These are phyloP conservation scores for Meyerozyma sp. DNA, from an alignment of 1,139 yeast genomes.

Conservation along the genomic window DNA sequence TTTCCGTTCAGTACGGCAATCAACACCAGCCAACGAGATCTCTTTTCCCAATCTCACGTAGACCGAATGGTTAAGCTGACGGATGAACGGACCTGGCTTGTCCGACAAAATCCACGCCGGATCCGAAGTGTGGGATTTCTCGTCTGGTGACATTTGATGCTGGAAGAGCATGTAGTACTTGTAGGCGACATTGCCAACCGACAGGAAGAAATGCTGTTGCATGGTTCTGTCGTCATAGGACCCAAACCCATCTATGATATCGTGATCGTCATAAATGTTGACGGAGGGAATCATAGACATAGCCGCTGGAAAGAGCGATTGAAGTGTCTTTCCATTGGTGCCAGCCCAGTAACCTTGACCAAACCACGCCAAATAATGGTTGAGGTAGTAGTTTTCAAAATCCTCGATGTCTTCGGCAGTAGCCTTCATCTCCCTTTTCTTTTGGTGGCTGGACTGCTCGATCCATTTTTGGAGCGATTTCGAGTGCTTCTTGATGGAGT, in stretches of 20 bases:
- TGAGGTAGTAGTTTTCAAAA: conserved; percentile 60
- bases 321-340: conserved; percentile 55
- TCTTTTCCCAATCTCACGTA: conserved; percentile 71
- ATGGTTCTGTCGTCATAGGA: conserved; percentile 75
- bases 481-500: conserved; percentile 63
- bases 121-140: conserved; percentile 34
- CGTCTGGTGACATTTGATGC: conserved; percentile 62
- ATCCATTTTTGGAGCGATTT: conserved; percentile 60
- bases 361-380: conserved; percentile 80
- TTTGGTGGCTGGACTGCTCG: conserved; percentile 40
- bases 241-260: conserved; percentile 93
- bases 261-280: conserved; percentile 87
- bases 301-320: conserved; percentile 66
- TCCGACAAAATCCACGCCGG: conserved; percentile 55
- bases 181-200: conserved; percentile 74
- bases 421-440: conserved; percentile 37
- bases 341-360: conserved; percentile 88
- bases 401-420: conserved; percentile 47
- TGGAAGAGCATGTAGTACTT: conserved; percentile 88
- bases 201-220: conserved; percentile 60
- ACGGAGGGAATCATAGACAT: conserved; percentile 78
- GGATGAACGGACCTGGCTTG: conserved; percentile 59
- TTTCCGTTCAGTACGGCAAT: conserved; percentile 88
- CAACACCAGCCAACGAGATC: conserved; percentile 71
- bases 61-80: conserved; percentile 58